Conservation (phyloP, 805 yeast genomes). For the Candida ovalis region DNA sequence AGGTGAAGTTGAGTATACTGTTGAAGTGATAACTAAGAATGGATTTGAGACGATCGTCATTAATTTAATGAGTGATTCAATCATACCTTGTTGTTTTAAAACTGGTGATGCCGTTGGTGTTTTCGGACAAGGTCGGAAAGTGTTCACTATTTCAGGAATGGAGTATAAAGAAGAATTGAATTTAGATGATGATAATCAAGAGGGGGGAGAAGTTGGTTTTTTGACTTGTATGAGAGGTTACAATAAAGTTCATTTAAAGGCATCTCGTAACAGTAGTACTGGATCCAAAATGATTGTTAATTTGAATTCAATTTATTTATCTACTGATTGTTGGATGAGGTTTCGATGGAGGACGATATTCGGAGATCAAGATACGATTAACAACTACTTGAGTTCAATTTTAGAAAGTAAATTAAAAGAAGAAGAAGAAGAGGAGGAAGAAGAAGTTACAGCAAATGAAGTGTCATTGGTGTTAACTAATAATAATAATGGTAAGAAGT, state of each 20-base stretch:
- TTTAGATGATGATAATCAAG: too few species aligned
- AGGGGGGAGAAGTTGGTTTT: too few species aligned
- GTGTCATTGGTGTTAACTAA: neutral
- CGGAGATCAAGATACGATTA: neutral
- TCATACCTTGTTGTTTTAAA: neutral
- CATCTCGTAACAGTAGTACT: too few species aligned
- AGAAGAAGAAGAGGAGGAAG: conserved; percentile 1
- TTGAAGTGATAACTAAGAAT: neutral
- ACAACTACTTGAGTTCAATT: neutral
- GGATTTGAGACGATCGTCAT: neutral
- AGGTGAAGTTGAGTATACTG: neutral
- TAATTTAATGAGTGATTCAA: neutral
- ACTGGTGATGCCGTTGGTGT: neutral
- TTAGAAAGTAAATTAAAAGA: neutral
- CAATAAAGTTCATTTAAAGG: neutral
- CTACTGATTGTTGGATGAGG: neutral
- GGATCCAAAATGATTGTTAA: neutral
- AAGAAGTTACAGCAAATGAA: neutral
- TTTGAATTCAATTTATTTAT: neutral
- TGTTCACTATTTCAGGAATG: neutral
- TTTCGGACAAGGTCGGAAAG: neutral
- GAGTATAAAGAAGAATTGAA: too few species aligned
- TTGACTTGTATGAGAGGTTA: conserved; percentile 1
- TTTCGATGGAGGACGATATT: neutral
- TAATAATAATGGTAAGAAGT: neutral